A percentile compares a stretch with the other conserved stretches of the same genome.
Evolutionary conservation across 108 stramenopile species (phyloP).

Genomic region (Fragilaria crotonensis): DNA sequence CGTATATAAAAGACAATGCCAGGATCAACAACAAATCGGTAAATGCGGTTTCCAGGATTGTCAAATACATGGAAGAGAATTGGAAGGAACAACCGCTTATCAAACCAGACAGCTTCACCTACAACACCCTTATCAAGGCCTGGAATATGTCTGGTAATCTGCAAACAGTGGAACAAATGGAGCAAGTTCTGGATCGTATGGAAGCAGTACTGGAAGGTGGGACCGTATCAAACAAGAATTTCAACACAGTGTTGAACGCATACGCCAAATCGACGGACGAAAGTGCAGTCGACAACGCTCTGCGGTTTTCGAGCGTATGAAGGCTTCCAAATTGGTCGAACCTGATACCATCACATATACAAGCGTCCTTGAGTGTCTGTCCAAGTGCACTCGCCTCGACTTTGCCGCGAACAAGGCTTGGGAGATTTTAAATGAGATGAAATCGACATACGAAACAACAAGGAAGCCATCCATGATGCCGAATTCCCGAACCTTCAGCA

Average conservation of each 20-base stretch:
- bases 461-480: constrained; percentile 25
- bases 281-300: constrained; percentile 13
- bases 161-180: too few species aligned
- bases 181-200: too few species aligned
- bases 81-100: constrained; percentile 17
- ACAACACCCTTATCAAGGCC: constrained; percentile 24
- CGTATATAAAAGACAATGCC: constrained; percentile 16
- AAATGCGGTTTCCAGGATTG: too few species aligned
- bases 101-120: constrained; percentile 31
- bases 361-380: constrained; percentile 32
- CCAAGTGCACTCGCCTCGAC: constrained; percentile 23
- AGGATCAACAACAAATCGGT: constrained; percentile 10
- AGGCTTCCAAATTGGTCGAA: constrained; percentile 8
- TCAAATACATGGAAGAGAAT: constrained; percentile 34
- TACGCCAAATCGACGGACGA: constrained; percentile 25
- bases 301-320: constrained; percentile 17
- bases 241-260: constrained; percentile 41
- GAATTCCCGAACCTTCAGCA: constrained; percentile 33
- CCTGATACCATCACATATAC: constrained; percentile 45
- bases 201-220: too few species aligned
- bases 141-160: too few species aligned
- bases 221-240: not conserved
- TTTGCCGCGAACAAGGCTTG: constrained; percentile 16
- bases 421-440: constrained; percentile 26
- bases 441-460: constrained; percentile 14